These are phyloP conservation scores for Fusarium armeniacum DNA, from an alignment of 2,329 filamentous ascomycete genomes.

Conservation along the genomic window DNA sequence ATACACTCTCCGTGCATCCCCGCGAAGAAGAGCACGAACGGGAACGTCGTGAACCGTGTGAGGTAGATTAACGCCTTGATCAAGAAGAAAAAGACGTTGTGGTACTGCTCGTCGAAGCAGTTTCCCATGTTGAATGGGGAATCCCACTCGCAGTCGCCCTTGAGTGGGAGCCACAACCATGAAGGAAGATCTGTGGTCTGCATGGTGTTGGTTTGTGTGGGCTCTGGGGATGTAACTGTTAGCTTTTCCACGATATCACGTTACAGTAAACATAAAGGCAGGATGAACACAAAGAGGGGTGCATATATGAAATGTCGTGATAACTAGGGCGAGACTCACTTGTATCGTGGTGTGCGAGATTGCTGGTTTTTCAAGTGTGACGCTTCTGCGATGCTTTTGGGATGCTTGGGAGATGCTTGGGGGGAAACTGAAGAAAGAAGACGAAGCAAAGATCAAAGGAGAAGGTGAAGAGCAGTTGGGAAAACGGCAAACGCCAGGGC, in stretches of 20 bases:
- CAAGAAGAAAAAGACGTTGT: slow-evolving; percentile 22
- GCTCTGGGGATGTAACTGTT: not conserved
- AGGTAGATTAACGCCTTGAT: slow-evolving; percentile 9
- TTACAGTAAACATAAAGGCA: not conserved
- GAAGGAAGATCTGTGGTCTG: slow-evolving; percentile 10
- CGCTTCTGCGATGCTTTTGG: not conserved
- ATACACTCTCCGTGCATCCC: slow-evolving; percentile 1
- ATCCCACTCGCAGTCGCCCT: slow-evolving; percentile 23
- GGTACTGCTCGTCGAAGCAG: slow-evolving; percentile 30
- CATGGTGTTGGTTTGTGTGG: slow-evolving; percentile 3
- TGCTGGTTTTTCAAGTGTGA: slow-evolving; percentile 1
- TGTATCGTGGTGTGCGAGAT: not conserved
- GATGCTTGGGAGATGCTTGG: not conserved
- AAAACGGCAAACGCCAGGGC: slow-evolving; percentile 4
- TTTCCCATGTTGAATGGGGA: slow-evolving; percentile 17
- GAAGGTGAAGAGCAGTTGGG: not conserved
- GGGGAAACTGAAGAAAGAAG: not conserved
- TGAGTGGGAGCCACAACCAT: slow-evolving; percentile 25
- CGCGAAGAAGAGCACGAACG: slow-evolving; percentile 7
- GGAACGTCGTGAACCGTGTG: slow-evolving; percentile 8
- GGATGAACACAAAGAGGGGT: not conserved
- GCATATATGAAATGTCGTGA: slow-evolving; percentile 1
- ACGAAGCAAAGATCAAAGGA: not conserved
- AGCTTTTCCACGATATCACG: not conserved
- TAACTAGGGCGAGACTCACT: slow-evolving; percentile 11